These are phyloP conservation scores for Aspergillus baeticus DNA, from an alignment of 495 filamentous ascomycete species.

Conservation along the genomic window DNA sequence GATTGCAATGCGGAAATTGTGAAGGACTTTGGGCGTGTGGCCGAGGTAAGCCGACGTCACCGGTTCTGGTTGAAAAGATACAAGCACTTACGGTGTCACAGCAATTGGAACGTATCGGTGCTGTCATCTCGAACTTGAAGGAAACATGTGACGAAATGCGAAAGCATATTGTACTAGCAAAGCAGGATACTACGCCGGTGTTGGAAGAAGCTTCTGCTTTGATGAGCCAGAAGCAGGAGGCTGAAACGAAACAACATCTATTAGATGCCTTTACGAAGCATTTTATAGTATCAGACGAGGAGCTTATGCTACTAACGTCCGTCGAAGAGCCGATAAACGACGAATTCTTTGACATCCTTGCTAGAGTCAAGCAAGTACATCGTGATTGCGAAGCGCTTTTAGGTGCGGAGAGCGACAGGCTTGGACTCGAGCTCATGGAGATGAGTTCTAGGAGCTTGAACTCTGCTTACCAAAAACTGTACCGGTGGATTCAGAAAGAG, in stretches of 20 bases:
- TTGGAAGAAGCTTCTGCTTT: slow-evolving; percentile 77
- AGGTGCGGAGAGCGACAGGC: slow-evolving; percentile 82
- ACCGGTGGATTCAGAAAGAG: slow-evolving; percentile 90
- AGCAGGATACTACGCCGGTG: slow-evolving; percentile 70
- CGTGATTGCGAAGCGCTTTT: slow-evolving; percentile 85
- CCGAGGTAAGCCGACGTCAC: slow-evolving; percentile 59
- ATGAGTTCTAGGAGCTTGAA: slow-evolving; percentile 84
- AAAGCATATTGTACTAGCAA: slow-evolving; percentile 69
- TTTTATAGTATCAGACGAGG: slow-evolving; percentile 81
- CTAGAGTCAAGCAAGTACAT: slow-evolving; percentile 81
- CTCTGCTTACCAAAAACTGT: slow-evolving; percentile 89
- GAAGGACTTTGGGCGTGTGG: slow-evolving; percentile 84
- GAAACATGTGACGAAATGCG: slow-evolving; percentile 80
- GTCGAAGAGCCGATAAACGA: slow-evolving; percentile 80
- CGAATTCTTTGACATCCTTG: slow-evolving; percentile 77
- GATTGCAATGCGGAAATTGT: slow-evolving; percentile 92
- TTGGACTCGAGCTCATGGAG: slow-evolving; percentile 89
- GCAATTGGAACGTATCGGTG: slow-evolving; percentile 86
- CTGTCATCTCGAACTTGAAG: slow-evolving; percentile 74
- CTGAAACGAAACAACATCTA: slow-evolving; percentile 83
- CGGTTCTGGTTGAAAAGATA: not conserved
- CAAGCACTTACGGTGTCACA: slow-evolving; percentile 28
- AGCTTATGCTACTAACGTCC: slow-evolving; percentile 68
- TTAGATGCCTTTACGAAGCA: slow-evolving; percentile 81
- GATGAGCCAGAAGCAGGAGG: slow-evolving; percentile 69